Evolutionary conservation across 2,329 filamentous ascomycete species (phyloP), one percentile per base, ranked within the genome.

Genomic region (Cladorrhinum sp.): DNA sequence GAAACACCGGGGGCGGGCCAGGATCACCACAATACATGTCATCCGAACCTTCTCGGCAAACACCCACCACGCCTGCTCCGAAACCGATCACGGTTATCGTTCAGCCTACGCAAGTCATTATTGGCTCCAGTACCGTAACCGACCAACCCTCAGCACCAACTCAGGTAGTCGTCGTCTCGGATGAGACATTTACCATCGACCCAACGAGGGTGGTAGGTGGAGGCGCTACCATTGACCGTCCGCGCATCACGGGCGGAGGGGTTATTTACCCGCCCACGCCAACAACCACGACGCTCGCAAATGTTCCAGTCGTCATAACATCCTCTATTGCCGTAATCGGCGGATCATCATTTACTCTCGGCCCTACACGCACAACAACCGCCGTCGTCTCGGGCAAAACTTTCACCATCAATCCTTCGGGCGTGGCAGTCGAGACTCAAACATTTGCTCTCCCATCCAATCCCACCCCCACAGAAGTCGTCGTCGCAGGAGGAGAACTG

Each of bases 331-430:
- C 75, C 26, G 66, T 76, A 18, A 72, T 83, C 57, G 79, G 74
- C 42, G 76, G 77, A 16, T 77, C 73, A 16, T 73, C 72, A 9
- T 74, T 83, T 66, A 74, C 72, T 3, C 74, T 83, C 39, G 72
- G 73, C n/a, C 60, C 72, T 1, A 67, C 64, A 12, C 26, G 26
- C 26, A 69, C 75, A 5, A 75, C 72, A 6, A 76, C 74, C 1
- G 76, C 81, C 9, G 74, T 74, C 1, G 73, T 81, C 3, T 70
- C 71, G 23, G 72, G 68, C 20, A 73, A 75, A 7, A 75, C 73
- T 0, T 83, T 84, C 61, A 79, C 77, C 20, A 79, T 85, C 50
- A 68, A 75, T 20, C 80, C 82, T 3, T 78, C 73, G 4, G 74
- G 56, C 53, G 59, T 76, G 21, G 69, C 73, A 3, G 67, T 78